Evolutionary conservation across 192 early-diverging fungal species (phyloP), one percentile per base, ranked within the genome.

Genomic region (Coemansia sp.): DNA sequence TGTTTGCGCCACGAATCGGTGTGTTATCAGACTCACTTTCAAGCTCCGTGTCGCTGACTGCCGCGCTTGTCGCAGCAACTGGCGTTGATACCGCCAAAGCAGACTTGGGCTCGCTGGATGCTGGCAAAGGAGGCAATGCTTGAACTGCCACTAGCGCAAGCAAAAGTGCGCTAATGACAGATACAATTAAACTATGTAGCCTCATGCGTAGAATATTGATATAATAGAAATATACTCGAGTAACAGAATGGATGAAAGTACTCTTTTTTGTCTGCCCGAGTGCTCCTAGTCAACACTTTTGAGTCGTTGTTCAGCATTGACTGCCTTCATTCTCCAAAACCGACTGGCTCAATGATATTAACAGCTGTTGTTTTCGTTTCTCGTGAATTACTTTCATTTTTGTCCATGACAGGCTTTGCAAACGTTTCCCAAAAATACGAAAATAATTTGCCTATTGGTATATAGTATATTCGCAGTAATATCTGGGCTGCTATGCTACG

Each of bases 1-100:
- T 70, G 50, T 88, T 88, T 6, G 79, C 77, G 1, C 87, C 87
- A 63, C 87, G 85, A 31, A 84, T 90, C 4, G 60, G 37, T 19
- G 39, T 63, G 0, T 44, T 62, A 27, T 82, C 76, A 19, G 35
- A 37, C 14, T 21, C 59, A 36, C n/a, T 19, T 3, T 60, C 59
- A 13, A 24, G 19, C 59, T 24, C 59, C 13, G 59, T 21, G 59
- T 60, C 59, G n/a, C 59, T 40, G 35, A 13, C 14, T 17, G 14
- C 29, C 16, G 54, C 6, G 33, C 54, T 57, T 35, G 36, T 2
- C 9, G 36, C 8, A 9, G 59, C 59, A 4, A 7, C 19, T 21
- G 39, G 35, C 10, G n/a, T 60, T 16, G 59, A 24, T 19, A 19
- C 10, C 11, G 19, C 5, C 19, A 24, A n/a, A 6, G 35, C 36